These are phyloP conservation scores for Microstegium vimineum DNA, from an alignment of 176 grass and related monocot genomes.

Conservation along the genomic window DNA sequence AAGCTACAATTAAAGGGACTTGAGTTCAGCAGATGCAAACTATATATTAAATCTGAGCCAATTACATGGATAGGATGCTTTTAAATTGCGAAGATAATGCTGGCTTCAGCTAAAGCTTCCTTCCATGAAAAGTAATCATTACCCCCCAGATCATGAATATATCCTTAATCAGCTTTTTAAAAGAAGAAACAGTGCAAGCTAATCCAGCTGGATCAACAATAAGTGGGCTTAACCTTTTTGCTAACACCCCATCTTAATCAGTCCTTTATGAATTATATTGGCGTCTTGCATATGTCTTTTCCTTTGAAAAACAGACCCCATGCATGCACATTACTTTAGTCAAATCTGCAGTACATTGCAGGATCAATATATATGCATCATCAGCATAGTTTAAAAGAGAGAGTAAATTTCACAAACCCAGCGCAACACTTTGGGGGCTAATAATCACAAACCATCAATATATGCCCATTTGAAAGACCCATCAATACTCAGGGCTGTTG, in stretches of 20 bases:
- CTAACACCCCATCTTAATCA: constrained; percentile 32
- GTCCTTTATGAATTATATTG: constrained; percentile 6
- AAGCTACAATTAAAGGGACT: background rate
- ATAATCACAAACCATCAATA: background rate
- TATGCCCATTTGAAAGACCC: background rate
- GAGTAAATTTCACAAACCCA: background rate
- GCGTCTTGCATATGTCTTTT: background rate
- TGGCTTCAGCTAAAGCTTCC: constrained; percentile 13
- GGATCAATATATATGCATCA: background rate
- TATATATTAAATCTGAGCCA: background rate
- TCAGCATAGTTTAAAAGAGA: background rate
- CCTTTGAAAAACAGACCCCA: background rate
- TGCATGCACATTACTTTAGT: background rate
- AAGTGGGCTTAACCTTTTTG: constrained; percentile 39
- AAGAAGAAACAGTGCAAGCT: constrained; percentile 27
- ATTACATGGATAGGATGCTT: background rate
- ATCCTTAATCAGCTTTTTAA: constrained; percentile 50
- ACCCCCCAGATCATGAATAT: constrained; percentile 34
- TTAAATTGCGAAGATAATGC: constrained; percentile 23
- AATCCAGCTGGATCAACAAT: constrained; percentile 45
- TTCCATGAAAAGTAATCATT: constrained; percentile 37
- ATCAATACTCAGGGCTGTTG: background rate
- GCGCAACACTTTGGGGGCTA: background rate
- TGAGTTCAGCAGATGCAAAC: background rate
- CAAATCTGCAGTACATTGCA: background rate